Conservation (phyloP, 1,139 yeast species). For the Geotrichum australiense region DNA sequence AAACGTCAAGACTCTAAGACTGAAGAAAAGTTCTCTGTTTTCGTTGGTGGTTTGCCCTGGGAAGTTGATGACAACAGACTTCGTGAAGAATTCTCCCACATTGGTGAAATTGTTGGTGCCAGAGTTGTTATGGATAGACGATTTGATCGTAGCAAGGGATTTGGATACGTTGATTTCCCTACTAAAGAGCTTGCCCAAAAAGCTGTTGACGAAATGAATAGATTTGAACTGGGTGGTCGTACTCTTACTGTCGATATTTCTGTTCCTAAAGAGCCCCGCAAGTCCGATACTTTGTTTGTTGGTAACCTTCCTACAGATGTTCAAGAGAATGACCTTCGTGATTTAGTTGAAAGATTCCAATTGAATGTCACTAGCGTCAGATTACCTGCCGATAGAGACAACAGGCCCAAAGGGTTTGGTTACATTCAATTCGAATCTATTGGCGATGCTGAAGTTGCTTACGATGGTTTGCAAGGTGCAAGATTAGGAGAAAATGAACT, state of each 20-base stretch:
- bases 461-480: slow-evolving; percentile 82
- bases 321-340: slow-evolving; percentile 67
- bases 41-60: slow-evolving; percentile 98
- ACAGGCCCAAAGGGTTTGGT: slow-evolving; percentile 98
- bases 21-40: slow-evolving; percentile 53
- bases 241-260: slow-evolving; percentile 91
- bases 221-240: slow-evolving; percentile 94
- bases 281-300: slow-evolving; percentile 83
- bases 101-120: slow-evolving; percentile 79
- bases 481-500: slow-evolving; percentile 87
- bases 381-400: slow-evolving; percentile 96
- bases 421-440: slow-evolving; percentile 82
- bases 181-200: slow-evolving; percentile 69
- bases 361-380: slow-evolving; percentile 70
- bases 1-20: slow-evolving; percentile 1
- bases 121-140: slow-evolving; percentile 92
- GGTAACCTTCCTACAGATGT: slow-evolving; percentile 94
- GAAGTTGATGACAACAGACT: slow-evolving; percentile 93
- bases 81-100: slow-evolving; percentile 70
- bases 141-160: slow-evolving; percentile 92
- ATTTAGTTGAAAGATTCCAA: slow-evolving; percentile 70
- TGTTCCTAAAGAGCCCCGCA: slow-evolving; percentile 63
- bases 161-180: slow-evolving; percentile 95
- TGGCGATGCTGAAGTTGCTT: slow-evolving; percentile 87
- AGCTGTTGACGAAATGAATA: slow-evolving; percentile 83